Evolutionary conservation across 2,329 filamentous ascomycete genomes (phyloP).

Genomic region (Teratosphaeria epicoccoides): DNA sequence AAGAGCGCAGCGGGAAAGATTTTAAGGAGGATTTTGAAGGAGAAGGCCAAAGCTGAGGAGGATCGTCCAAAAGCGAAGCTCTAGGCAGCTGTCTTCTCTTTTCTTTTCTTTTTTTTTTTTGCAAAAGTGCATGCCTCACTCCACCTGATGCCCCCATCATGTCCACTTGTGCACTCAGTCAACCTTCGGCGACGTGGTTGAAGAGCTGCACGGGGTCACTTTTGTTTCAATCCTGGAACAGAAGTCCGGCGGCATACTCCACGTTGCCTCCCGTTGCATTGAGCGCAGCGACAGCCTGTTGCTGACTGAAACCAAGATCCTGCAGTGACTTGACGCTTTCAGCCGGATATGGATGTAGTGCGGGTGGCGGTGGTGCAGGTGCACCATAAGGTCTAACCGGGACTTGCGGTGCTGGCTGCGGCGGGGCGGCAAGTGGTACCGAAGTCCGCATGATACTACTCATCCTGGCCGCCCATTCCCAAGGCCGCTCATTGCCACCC

Average conservation of each 20-base stretch:
- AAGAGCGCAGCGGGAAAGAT: slow-evolving; percentile 41
- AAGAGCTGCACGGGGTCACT: too few species aligned
- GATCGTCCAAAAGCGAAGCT: slow-evolving; percentile 1
- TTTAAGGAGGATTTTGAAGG: slow-evolving; percentile 24
- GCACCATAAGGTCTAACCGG: slow-evolving; percentile 25
- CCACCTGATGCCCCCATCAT: too few species aligned
- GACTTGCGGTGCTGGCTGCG: slow-evolving; percentile 14
- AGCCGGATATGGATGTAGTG: slow-evolving; percentile 31
- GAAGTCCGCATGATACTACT: slow-evolving; percentile 33
- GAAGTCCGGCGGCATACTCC: slow-evolving; percentile 37
- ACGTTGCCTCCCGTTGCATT: slow-evolving; percentile 40
- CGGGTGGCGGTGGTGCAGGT: slow-evolving; percentile 19
- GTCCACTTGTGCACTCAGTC: too few species aligned
- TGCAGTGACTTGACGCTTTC: slow-evolving; percentile 33
- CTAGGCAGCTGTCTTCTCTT: neutral
- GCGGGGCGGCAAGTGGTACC: slow-evolving; percentile 19
- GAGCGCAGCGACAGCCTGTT: slow-evolving; percentile 38
- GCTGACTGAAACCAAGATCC: slow-evolving; percentile 36
- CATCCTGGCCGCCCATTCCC: slow-evolving; percentile 68
- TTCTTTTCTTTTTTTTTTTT: too few species aligned
- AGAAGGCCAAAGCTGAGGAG: neutral
- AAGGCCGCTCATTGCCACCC: slow-evolving; percentile 51
- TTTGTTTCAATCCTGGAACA: slow-evolving; percentile 33
- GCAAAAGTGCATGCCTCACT: too few species aligned
- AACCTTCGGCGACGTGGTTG: too few species aligned